Evolutionary conservation across 345 rosid genomes (phyloP), one percentile per base, ranked within the genome.

Genomic region (Lepidium didymum): DNA sequence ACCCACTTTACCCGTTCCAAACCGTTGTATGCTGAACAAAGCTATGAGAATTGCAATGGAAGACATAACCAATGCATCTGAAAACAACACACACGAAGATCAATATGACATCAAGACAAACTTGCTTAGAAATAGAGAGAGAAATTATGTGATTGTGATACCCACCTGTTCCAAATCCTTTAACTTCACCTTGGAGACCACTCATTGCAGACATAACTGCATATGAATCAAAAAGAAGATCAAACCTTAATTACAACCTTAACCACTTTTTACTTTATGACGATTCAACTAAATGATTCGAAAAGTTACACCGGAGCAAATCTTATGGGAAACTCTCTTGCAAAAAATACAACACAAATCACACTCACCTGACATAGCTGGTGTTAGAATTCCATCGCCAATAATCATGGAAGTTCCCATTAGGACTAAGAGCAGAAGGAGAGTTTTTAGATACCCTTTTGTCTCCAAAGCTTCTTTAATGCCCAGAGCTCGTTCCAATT

Each of bases 181-280:
- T 15, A 67, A 91, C 70, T 87, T 87, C 62, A 47, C 87, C 94
- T 75, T 84, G 96, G 33, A 94, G 82, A 73, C 99, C 97, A 75
- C 99, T 93, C 73, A 88, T 87, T 67, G 99, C 99, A 57, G 97
- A 93, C 96, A 93, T 90, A 78, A 93, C 96, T 93, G 83, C 87
- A 83, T 62, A 19, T 19, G 5, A 41, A 77, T 72, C 34, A 37
- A 11, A 44, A 68, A 18, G 8, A 14, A 34, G 13, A 67, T 16
- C 25, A 60, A 44, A 67, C n/a, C 25, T 33, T 35, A 54, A 14
- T 25, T 47, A 10, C 1, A 4, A 29, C 4, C 31, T 33, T 38
- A 64, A 52, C 10, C 41, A 42, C 27, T 55, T 42, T 13, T 8
- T 40, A 12, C 10, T 15, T 66, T 4, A 34, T 25, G 4, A 16